A percentile compares a stretch with the other conserved stretches of the same genome.
phyloP scores from a whole-genome alignment of 2,329 filamentous ascomycete species.

The Penicillium occitanis region DNA sequence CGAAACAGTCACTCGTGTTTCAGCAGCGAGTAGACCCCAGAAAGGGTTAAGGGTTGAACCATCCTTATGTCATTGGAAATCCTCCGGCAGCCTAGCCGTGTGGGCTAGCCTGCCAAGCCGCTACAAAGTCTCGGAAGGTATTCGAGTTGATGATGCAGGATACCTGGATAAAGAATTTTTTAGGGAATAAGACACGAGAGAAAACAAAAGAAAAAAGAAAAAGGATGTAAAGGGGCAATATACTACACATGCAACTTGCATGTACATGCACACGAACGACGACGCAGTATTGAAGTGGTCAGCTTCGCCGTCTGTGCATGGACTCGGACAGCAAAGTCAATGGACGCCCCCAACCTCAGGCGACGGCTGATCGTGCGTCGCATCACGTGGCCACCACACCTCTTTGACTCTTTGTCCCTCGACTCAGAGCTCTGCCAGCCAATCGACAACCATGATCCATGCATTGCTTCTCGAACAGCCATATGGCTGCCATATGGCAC shows the following conservation, averaged over 20 bases:
- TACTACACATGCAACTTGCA: not conserved
- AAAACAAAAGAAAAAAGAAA: not conserved
- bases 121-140: constrained; percentile 1
- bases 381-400: not conserved
- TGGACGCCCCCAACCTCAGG: not conserved
- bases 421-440: not conserved
- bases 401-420: not conserved
- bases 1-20: not conserved
- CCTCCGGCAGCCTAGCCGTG: not conserved
- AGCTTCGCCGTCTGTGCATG: not conserved
- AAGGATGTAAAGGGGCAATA: not conserved
- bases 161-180: not conserved
- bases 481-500: constrained; percentile 4
- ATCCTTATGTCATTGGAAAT: not conserved
- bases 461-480: not conserved
- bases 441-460: not conserved
- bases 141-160: not conserved
- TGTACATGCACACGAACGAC: not conserved
- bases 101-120: constrained; percentile 2
- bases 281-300: not conserved
- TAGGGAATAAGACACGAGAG: not conserved
- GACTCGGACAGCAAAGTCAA: not conserved
- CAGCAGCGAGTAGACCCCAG: not conserved
- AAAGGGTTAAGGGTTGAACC: not conserved
- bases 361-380: not conserved